Conservation (phyloP, 805 yeast species). For the Starmerella potacharoeniae region DNA sequence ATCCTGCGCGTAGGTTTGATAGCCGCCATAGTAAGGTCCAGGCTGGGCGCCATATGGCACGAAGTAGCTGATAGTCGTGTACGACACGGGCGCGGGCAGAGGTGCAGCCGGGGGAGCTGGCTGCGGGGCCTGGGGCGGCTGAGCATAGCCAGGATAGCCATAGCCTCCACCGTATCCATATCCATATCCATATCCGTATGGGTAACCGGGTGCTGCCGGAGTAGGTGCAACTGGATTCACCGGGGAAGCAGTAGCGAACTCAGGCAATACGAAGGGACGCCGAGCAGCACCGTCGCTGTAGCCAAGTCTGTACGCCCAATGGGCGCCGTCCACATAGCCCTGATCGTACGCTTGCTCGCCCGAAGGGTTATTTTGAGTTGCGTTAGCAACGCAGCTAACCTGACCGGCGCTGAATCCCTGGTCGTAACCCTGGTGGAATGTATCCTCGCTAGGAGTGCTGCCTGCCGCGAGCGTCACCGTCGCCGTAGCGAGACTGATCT, state of each 20-base stretch:
- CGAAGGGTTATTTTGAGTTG: neutral
- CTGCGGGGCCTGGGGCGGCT: neutral
- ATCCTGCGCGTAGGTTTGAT: neutral
- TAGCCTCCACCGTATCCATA: neutral
- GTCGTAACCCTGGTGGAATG: constrained; percentile 4
- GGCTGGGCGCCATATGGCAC: constrained; percentile 10
- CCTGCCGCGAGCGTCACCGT: neutral
- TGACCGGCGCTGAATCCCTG: constrained; percentile 4
- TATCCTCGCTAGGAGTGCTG: neutral
- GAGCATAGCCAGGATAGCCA: neutral
- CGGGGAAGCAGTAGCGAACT: neutral
- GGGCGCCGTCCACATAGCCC: constrained; percentile 13
- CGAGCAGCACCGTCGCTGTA: constrained; percentile 9
- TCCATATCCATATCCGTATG: neutral
- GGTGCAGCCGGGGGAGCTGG: constrained; percentile 1
- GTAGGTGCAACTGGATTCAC: neutral
- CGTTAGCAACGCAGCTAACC: neutral
- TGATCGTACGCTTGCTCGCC: neutral
- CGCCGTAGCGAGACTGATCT: neutral
- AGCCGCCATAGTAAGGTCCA: neutral
- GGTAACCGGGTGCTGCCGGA: neutral
- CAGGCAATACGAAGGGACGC: constrained; percentile 5
- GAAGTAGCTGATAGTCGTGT: constrained; percentile 14
- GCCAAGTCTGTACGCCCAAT: constrained; percentile 15
- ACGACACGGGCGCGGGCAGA: neutral